Conservation (phyloP, 495 filamentous ascomycete species). For the Penicillium waksmanii region DNA sequence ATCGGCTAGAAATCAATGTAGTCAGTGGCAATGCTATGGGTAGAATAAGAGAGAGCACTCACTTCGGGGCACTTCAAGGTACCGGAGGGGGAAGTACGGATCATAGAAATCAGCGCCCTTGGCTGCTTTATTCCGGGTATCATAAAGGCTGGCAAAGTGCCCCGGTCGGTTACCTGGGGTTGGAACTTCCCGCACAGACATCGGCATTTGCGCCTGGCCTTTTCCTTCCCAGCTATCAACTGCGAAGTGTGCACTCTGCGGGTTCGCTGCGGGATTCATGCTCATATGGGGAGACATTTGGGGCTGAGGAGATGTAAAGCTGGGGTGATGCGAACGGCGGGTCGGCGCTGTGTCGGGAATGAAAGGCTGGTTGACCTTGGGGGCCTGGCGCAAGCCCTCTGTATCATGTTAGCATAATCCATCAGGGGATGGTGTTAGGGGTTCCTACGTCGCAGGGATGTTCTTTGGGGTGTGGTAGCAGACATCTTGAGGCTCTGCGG, state of each 20-base stretch:
- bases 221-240: constrained; percentile 46
- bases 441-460: constrained; percentile 33
- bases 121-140: constrained; percentile 31
- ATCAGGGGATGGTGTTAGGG: background rate
- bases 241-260: constrained; percentile 32
- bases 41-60: constrained; percentile 12
- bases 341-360: constrained; percentile 48
- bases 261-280: constrained; percentile 37
- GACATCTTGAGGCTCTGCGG: constrained; percentile 26
- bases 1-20: constrained; percentile 30
- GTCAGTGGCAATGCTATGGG: background rate
- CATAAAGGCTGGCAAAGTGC: constrained; percentile 34
- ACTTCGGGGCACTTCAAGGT: constrained; percentile 49
- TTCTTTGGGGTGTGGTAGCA: constrained; percentile 30
- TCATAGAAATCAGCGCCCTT: constrained; percentile 49
- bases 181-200: constrained; percentile 47
- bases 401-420: constrained; percentile 20
- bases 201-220: constrained; percentile 40
- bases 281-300: constrained; percentile 27
- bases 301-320: constrained; percentile 40
- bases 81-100: constrained; percentile 46
- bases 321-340: constrained; percentile 43
- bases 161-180: constrained; percentile 50
- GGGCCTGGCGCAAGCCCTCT: constrained; percentile 54
- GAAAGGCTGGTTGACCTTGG: constrained; percentile 52